Evolutionary conservation across 2,329 filamentous ascomycete genomes (phyloP).

Genomic region (Fusarium subtropicale): DNA sequence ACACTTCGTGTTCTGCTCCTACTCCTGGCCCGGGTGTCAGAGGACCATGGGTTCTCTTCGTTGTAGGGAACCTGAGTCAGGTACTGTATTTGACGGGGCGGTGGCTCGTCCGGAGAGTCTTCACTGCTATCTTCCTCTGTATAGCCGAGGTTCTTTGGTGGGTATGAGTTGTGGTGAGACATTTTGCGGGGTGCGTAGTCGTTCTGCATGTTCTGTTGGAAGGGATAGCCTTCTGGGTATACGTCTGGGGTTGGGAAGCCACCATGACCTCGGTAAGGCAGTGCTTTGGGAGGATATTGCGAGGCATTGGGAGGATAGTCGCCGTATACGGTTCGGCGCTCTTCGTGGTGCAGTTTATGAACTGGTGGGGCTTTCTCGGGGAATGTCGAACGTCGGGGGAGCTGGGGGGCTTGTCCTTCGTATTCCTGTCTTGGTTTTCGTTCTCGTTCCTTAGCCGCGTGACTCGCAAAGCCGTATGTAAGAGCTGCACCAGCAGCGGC

Average conservation of each 20-base stretch:
- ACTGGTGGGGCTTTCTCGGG: constrained; percentile 55
- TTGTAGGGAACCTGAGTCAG: constrained; percentile 40
- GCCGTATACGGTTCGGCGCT: constrained; percentile 35
- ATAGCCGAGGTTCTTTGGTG: constrained; percentile 42
- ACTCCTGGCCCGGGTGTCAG: constrained; percentile 28
- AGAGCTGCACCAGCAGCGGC: constrained; percentile 76
- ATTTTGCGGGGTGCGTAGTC: constrained; percentile 41
- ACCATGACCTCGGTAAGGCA: constrained; percentile 38
- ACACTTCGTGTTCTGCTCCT: constrained; percentile 36
- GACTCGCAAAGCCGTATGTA: constrained; percentile 74
- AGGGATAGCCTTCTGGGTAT: constrained; percentile 43
- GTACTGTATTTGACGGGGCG: constrained; percentile 40
- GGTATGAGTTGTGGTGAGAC: constrained; percentile 41
- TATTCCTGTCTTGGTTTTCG: constrained; percentile 56
- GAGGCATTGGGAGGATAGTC: constrained; percentile 37
- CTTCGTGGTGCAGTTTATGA: constrained; percentile 35
- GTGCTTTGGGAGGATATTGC: constrained; percentile 37
- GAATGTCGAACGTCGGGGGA: constrained; percentile 60
- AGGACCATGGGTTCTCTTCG: constrained; percentile 34
- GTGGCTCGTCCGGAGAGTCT: constrained; percentile 34
- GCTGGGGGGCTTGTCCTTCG: constrained; percentile 54
- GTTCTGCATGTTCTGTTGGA: constrained; percentile 34
- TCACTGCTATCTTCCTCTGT: constrained; percentile 47
- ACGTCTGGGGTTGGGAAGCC: constrained; percentile 38
- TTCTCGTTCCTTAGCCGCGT: constrained; percentile 61